Conservation (phyloP, 1,284 basidiomycete genomes). For the Coriolopsis trogii region DNA sequence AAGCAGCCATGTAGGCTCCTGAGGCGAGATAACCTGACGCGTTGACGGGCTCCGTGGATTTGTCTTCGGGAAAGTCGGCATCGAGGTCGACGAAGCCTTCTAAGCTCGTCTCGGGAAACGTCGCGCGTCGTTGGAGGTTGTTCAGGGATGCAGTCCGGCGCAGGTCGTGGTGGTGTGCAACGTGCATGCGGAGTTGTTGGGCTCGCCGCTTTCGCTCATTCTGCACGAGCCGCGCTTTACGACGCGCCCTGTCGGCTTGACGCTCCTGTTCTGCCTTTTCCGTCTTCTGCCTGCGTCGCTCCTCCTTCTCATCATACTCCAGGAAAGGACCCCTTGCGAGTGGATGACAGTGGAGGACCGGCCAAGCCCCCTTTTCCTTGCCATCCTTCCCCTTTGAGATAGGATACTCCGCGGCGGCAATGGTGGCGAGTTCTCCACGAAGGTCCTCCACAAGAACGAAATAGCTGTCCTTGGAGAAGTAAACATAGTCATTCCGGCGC, state of each 20-base stretch:
- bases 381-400: conserved; percentile 53
- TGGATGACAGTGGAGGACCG: conserved; percentile 73
- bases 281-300: conserved; percentile 60
- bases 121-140: conserved; percentile 63
- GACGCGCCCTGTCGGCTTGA: conserved; percentile 44
- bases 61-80: conserved; percentile 43
- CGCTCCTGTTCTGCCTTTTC: conserved; percentile 55
- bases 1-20: conserved; percentile 80
- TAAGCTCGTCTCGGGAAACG: conserved; percentile 32
- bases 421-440: conserved; percentile 74
- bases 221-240: conserved; percentile 40
- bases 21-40: conserved; percentile 74
- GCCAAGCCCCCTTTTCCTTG: conserved; percentile 61
- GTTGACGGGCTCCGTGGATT: conserved; percentile 54
- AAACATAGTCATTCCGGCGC: conserved; percentile 85
- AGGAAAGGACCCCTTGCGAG: conserved; percentile 71
- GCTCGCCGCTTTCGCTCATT: conserved; percentile 38
- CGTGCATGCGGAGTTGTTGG: conserved; percentile 43
- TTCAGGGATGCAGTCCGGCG: conserved; percentile 80
- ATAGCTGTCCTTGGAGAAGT: conserved; percentile 80
- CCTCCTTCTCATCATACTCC: conserved; percentile 73
- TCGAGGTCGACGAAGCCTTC: conserved; percentile 51
- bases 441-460: conserved; percentile 94
- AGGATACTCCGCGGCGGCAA: conserved; percentile 69
- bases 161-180: conserved; percentile 56